A percentile compares a stretch with the other conserved stretches of the same genome.
Conservation (phyloP, 2,329 filamentous ascomycete genomes). For the Hansfordia pulvinata region DNA sequence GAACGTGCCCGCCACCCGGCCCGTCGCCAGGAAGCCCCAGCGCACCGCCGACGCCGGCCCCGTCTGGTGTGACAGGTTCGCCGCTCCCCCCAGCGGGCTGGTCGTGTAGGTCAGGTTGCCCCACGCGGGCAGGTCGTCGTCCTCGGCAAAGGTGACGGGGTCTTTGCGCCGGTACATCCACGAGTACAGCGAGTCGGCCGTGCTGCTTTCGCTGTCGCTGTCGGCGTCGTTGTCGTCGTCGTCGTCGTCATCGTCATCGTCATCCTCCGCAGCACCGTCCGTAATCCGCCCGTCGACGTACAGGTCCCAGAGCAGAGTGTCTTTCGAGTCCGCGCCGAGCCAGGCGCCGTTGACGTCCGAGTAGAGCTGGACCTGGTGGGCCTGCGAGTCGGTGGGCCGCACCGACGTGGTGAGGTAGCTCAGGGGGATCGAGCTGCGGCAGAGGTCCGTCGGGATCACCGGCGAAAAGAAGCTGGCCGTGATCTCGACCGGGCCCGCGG, state of each 20-base stretch:
- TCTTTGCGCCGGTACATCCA: constrained; percentile 47
- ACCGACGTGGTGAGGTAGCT: constrained; percentile 67
- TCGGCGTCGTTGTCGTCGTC: no score
- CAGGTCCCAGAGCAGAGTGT: constrained; percentile 59
- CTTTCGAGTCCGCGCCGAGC: constrained; percentile 64
- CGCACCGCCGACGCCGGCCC: no score
- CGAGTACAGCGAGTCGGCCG: constrained; percentile 37
- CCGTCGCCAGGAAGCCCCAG: no score
- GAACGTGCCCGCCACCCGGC: no score
- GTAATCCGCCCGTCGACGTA: no score
- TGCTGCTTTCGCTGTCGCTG: constrained; percentile 16
- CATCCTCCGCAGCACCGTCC: no score
- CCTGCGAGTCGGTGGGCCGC: constrained; percentile 53
- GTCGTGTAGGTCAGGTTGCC: constrained; percentile 63
- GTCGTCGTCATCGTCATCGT: no score
- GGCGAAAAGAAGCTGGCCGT: constrained; percentile 51
- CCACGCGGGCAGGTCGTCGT: constrained; percentile 68
- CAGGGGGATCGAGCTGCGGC: constrained; percentile 71
- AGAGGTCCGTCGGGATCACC: constrained; percentile 67
- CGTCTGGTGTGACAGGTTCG: no score
- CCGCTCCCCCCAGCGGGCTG: constrained; percentile 54
- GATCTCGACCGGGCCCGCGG: constrained; percentile 17
- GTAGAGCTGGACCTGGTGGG: constrained; percentile 49
- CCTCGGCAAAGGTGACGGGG: constrained; percentile 63
- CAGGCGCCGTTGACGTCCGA: constrained; percentile 64